Base-by-base conservation (phyloP, 495 filamentous ascomycete species). In the Tuber umbilicatum region DNA sequence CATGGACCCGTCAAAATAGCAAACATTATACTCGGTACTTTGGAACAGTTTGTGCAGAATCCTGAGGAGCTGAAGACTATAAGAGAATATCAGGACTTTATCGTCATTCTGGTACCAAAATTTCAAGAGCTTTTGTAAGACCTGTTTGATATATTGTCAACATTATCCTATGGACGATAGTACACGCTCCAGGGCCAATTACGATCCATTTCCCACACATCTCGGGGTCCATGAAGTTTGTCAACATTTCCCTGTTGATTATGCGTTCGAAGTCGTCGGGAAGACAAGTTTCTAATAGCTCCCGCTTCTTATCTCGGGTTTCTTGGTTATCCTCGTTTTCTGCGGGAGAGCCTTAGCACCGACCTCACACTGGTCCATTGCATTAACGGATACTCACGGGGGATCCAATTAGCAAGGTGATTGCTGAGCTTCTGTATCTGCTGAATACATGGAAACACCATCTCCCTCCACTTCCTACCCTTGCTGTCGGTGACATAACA, bases 121-220 rank as follows among this genome's bases (percentile, higher is more conserved):
- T 38, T 88, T 89, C 0, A 99, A 87, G 5, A 99, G 86, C 78
- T 93, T 96, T 73, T 89, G 90, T 21, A 99, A 85, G 27, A 98
- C 89, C 83, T 94, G 31, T 12, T 64, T 35, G 14, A 19, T 64
- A 16, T 17, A 55, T 68, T 21, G 17, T 12, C 27, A 60, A 14
- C 39, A 64, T 47, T 79, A 68, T 40, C 19, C 79, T n/a, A 12
- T 16, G 19, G 23, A 4, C 3, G 40, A 12, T 16, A 68, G 27
- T 43, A n/a, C 27, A 19, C 27, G 50, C 39, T 42, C 38, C 5
- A 5, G 3, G 38, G 41, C n/a, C 50, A 35, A 70, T 50, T 74
- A 80, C 78, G 7, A 80, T 94, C 95, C 95, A 99, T 83, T 99
- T 99, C 4, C 95, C 95, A 80, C 95, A 99, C 78, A 94, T 97